A percentile compares a stretch with the other conserved stretches of the same genome.
Conservation (phyloP, 495 filamentous ascomycete species). For the Trichoderma orchidacearum region DNA sequence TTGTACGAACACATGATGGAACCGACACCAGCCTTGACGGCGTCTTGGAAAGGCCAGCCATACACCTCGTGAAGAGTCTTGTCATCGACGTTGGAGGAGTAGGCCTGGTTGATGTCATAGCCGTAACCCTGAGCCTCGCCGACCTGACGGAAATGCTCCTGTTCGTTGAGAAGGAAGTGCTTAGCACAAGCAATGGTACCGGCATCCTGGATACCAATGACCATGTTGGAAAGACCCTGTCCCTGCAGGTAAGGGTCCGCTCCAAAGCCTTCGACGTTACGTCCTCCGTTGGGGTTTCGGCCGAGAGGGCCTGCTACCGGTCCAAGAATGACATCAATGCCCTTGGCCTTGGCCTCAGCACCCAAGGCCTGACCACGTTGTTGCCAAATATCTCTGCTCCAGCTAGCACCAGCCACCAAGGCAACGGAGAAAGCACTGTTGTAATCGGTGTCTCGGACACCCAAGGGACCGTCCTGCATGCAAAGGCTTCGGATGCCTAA, state of each 20-base stretch:
- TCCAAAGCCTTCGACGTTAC: slow-evolving; percentile 79
- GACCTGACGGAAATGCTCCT: slow-evolving; percentile 72
- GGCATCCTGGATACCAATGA: slow-evolving; percentile 71
- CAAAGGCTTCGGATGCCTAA: slow-evolving; percentile 73
- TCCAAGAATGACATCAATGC: slow-evolving; percentile 73
- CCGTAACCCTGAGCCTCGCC: slow-evolving; percentile 49
- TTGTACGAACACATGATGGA: slow-evolving; percentile 93
- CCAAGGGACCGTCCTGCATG: slow-evolving; percentile 70
- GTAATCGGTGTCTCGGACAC: slow-evolving; percentile 64
- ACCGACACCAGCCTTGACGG: slow-evolving; percentile 49
- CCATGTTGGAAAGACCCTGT: slow-evolving; percentile 54
- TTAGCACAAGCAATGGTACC: slow-evolving; percentile 75
- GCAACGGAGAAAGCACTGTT: slow-evolving; percentile 72
- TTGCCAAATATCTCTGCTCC: slow-evolving; percentile 56
- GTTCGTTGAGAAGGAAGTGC: slow-evolving; percentile 63
- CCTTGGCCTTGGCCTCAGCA: slow-evolving; percentile 65
- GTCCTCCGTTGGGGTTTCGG: slow-evolving; percentile 60
- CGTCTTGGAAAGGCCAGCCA: slow-evolving; percentile 49
- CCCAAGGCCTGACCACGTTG: slow-evolving; percentile 69
- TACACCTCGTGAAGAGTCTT: slow-evolving; percentile 92
- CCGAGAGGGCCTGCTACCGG: slow-evolving; percentile 84
- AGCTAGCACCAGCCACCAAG: slow-evolving; percentile 72
- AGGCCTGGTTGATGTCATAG: slow-evolving; percentile 46
- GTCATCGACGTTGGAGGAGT: slow-evolving; percentile 84
- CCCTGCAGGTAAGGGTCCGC: slow-evolving; percentile 70